Percentiles rank a stretch among this genome's conserved stretches.
Conservation (phyloP, 805 yeast genomes). For the Yamadazyma laniorum region DNA sequence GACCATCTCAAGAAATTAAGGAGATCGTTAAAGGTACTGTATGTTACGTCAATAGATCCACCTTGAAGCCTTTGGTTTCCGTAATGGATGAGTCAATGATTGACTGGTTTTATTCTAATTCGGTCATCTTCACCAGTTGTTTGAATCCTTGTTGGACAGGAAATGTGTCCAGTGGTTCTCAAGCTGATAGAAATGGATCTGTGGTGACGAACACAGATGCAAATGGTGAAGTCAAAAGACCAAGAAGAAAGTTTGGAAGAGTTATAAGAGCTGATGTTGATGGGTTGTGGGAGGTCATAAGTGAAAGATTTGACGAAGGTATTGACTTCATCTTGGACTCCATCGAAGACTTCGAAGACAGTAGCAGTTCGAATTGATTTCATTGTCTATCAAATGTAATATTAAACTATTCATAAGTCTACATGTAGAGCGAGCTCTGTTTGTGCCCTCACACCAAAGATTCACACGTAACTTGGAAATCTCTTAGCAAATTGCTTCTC, state of each 20-base stretch:
- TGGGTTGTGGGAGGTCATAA: conserved; percentile 72
- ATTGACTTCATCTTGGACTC: conserved; percentile 80
- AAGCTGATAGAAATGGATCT: conserved; percentile 19
- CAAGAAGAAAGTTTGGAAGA: conserved; percentile 88
- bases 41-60: conserved; percentile 64
- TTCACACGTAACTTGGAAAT: conserved; percentile 58
- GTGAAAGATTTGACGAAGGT: conserved; percentile 82
- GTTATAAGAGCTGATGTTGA: conserved; percentile 73
- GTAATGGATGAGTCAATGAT: conserved; percentile 84
- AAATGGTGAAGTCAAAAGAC: conserved; percentile 52
- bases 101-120: conserved; percentile 88
- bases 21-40: conserved; percentile 67
- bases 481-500: conserved; percentile 56
- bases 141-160: conserved; percentile 79
- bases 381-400: conserved; percentile 6
- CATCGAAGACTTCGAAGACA: conserved; percentile 48
- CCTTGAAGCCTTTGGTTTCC: conserved; percentile 78
- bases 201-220: conserved; percentile 11
- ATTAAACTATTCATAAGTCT: conserved; percentile 2
- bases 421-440: not conserved
- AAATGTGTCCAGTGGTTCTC: conserved; percentile 17
- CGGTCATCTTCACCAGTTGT: conserved; percentile 74
- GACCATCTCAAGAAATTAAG: conserved; percentile 54
- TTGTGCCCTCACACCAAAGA: no score
- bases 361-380: conserved; percentile 6